These are phyloP conservation scores for Spathaspora passalidarum DNA, from an alignment of 805 yeast species.

Conservation along the genomic window DNA sequence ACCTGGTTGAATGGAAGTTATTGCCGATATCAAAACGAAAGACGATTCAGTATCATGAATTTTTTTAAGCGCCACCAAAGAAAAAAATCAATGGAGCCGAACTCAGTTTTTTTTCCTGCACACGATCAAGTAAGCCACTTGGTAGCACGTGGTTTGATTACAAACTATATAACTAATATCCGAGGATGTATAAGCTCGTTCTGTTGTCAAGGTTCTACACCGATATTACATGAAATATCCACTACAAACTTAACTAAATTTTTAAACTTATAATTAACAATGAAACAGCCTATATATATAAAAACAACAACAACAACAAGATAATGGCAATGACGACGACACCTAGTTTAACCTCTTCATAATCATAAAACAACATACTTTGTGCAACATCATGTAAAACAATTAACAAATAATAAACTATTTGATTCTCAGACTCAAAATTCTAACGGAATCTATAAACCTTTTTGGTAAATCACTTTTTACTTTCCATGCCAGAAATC, in stretches of 20 bases:
- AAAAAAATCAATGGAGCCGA: too few species aligned
- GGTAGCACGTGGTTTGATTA: neutral
- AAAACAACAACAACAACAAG: neutral
- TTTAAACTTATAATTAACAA: neutral
- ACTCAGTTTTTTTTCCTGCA: too few species aligned
- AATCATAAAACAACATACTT: neutral
- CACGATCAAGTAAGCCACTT: neutral
- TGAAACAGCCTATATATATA: neutral
- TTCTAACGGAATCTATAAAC: neutral
- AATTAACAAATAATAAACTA: too few species aligned
- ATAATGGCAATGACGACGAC: neutral
- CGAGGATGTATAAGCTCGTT: too few species aligned
- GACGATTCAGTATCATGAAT: neutral
- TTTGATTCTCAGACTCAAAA: neutral
- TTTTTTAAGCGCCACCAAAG: too few species aligned
- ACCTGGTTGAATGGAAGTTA: neutral
- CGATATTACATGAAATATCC: too few species aligned
- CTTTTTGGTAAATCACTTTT: neutral
- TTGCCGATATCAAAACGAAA: neutral
- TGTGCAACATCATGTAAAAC: neutral
- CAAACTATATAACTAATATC: too few species aligned
- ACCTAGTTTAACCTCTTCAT: neutral
- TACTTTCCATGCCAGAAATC: constrained; percentile 52
- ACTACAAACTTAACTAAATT: neutral
- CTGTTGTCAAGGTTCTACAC: too few species aligned